phyloP scores from a whole-genome alignment of 2,329 filamentous ascomycete species.

The Scedosporium dehoogii region DNA sequence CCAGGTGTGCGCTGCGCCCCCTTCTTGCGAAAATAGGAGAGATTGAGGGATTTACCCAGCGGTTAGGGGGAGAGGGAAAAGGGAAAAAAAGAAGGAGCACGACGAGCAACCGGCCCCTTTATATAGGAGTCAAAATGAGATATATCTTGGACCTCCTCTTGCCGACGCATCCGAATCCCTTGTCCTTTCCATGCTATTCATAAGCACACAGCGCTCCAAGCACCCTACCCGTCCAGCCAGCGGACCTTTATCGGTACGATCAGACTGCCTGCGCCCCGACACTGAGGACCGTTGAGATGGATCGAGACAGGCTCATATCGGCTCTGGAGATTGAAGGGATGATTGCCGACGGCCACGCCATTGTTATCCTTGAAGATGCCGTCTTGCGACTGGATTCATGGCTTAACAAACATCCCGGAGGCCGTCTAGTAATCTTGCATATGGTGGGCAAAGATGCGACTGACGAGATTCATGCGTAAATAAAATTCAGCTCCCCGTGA shows the following conservation, averaged over 20 bases:
- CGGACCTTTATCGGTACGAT: too few relatives aligned
- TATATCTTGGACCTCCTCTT: too few relatives aligned
- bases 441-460: slow-evolving; percentile 51
- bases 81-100: neutral
- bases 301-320: slow-evolving; percentile 32
- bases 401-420: slow-evolving; percentile 50
- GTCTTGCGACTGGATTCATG: slow-evolving; percentile 47
- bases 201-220: too few relatives aligned
- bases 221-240: too few relatives aligned
- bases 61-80: neutral
- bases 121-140: too few relatives aligned
- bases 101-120: slow-evolving; percentile 12
- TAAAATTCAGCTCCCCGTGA: slow-evolving; percentile 9
- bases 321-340: slow-evolving; percentile 35
- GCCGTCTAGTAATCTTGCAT: slow-evolving; percentile 47
- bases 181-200: too few relatives aligned
- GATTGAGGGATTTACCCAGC: too few relatives aligned
- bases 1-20: too few relatives aligned
- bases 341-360: slow-evolving; percentile 43
- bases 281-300: slow-evolving; percentile 26
- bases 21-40: too few relatives aligned
- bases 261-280: slow-evolving; percentile 5
- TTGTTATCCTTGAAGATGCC: slow-evolving; percentile 46
- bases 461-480: slow-evolving; percentile 49
- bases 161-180: too few relatives aligned